A percentile compares a stretch with the other conserved stretches of the same genome.
These are phyloP conservation scores for Cryptomeria japonica DNA, from an alignment of 75 land plant genomes.

Conservation along the genomic window DNA sequence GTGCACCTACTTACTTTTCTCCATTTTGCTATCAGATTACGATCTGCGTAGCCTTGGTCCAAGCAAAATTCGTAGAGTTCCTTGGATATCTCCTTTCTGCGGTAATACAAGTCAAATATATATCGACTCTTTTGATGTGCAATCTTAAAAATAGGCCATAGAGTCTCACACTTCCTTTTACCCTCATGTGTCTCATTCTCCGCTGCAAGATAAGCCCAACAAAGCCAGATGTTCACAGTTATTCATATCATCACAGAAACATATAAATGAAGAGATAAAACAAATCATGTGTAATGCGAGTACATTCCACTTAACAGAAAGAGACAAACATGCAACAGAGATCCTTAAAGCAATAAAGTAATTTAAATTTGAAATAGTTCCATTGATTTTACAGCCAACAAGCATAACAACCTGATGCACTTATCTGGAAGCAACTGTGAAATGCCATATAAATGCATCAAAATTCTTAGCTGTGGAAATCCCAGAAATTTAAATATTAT, in stretches of 20 bases:
- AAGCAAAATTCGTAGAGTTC: constrained; percentile 91
- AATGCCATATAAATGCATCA: background rate
- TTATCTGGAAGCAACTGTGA: background rate
- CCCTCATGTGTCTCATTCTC: constrained; percentile 93
- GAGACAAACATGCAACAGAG: background rate
- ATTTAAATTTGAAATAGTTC: background rate
- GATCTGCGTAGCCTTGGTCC: constrained; percentile 90
- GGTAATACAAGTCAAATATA: constrained; percentile 75
- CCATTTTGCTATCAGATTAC: constrained; percentile 91
- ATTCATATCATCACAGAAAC: constrained; percentile 5
- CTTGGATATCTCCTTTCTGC: constrained; percentile 79
- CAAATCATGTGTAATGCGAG: background rate
- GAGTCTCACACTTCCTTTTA: constrained; percentile 87
- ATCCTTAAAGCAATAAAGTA: background rate
- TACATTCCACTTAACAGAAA: background rate
- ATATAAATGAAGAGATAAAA: background rate
- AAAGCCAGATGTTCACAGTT: background rate
- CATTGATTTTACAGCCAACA: background rate
- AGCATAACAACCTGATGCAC: background rate
- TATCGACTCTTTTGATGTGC: constrained; percentile 91
- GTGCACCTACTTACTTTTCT: constrained; percentile 58
- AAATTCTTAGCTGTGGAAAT: background rate
- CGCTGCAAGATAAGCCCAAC: constrained; percentile 49
- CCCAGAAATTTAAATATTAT: background rate
- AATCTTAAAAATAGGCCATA: constrained; percentile 91